phyloP scores from a whole-genome alignment of 371 early-diverging fungal species.

The Apophysomyces variabilis region DNA sequence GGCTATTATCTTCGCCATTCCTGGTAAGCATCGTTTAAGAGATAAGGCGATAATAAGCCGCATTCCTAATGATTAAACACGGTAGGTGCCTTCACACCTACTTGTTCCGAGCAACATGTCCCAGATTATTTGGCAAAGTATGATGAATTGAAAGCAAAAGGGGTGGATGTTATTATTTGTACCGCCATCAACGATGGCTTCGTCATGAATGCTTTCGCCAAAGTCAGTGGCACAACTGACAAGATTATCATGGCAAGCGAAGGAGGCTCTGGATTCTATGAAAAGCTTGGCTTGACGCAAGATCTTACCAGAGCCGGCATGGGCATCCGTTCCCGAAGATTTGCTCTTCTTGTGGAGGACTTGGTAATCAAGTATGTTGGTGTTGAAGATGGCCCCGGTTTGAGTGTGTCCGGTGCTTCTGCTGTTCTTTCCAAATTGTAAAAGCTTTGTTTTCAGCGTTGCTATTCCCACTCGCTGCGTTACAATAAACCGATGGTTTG shows the following conservation, averaged over 20 bases:
- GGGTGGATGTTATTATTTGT: conserved; percentile 70
- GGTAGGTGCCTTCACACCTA: conserved; percentile 74
- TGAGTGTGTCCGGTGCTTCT: conserved; percentile 41
- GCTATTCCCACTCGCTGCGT: no score
- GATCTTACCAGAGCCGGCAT: conserved; percentile 48
- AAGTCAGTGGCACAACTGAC: conserved; percentile 58
- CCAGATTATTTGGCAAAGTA: conserved; percentile 63
- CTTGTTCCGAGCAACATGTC: conserved; percentile 79
- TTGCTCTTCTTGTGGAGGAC: conserved; percentile 76
- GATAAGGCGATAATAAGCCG: neutral
- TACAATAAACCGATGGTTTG: no score
- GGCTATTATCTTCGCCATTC: conserved; percentile 81
- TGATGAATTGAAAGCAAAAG: conserved; percentile 66
- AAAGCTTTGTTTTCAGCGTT: neutral
- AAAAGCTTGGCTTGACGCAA: conserved; percentile 67
- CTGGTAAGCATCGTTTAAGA: conserved; percentile 44
- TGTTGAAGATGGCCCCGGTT: conserved; percentile 59
- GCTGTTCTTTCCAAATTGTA: conserved; percentile 38
- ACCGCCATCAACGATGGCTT: conserved; percentile 65
- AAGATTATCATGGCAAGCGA: conserved; percentile 78
- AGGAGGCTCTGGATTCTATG: conserved; percentile 64
- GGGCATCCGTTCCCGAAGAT: conserved; percentile 63
- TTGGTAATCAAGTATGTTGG: conserved; percentile 74
- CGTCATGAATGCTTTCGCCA: conserved; percentile 83
- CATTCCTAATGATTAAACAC: neutral